Evolutionary conservation across 345 rosid genomes (phyloP).

Genomic region (Citrus trifoliata): DNA sequence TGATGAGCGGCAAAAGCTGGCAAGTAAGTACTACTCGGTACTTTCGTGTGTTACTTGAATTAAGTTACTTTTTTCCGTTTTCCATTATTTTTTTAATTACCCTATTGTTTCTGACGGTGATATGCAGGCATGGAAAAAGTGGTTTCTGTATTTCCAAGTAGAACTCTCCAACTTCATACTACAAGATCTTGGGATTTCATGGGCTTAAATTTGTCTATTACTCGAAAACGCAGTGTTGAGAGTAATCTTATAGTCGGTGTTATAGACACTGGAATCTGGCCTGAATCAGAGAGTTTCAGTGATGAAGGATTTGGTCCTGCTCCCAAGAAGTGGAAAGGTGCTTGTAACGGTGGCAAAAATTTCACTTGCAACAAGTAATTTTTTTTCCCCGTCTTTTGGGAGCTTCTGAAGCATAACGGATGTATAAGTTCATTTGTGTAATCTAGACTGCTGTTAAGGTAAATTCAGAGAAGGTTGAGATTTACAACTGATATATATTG

Average conservation of each 20-base stretch:
- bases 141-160: slow-evolving; percentile 37
- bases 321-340: slow-evolving; percentile 47
- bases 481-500: neutral
- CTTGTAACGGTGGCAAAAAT: slow-evolving; percentile 31
- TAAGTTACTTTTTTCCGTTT: neutral
- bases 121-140: slow-evolving; percentile 22
- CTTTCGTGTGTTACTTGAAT: too few relatives aligned
- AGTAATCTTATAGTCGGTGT: slow-evolving; percentile 40
- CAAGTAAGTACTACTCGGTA: slow-evolving; percentile 20
- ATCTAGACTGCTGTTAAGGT: neutral
- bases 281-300: slow-evolving; percentile 40
- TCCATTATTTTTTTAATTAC: neutral
- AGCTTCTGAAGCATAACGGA: neutral
- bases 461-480: neutral
- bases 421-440: neutral
- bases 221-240: neutral
- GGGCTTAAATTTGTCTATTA: slow-evolving; percentile 24
- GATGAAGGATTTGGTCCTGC: slow-evolving; percentile 48
- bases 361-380: slow-evolving; percentile 54
- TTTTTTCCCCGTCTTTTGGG: neutral
- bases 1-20: slow-evolving; percentile 28
- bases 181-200: slow-evolving; percentile 55
- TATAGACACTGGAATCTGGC: slow-evolving; percentile 39
- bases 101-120: neutral
- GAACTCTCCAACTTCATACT: slow-evolving; percentile 23